These are phyloP conservation scores for Phytophthora meadii DNA, from an alignment of 352 stramenopile genomes.

Conservation along the genomic window DNA sequence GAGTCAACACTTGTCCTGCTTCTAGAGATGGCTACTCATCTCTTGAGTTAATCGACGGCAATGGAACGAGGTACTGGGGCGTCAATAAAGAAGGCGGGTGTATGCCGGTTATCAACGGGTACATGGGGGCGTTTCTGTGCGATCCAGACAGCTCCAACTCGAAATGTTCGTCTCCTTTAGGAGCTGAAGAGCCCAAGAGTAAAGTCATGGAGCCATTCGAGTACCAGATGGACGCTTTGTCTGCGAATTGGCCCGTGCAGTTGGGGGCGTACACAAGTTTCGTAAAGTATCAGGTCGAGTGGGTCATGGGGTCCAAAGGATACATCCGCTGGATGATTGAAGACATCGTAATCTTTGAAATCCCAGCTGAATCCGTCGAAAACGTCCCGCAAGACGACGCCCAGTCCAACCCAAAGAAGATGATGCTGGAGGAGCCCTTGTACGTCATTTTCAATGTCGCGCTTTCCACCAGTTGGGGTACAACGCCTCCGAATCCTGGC, in stretches of 20 bases:
- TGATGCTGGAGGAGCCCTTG: slow-evolving; percentile 70
- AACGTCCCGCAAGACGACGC: slow-evolving; percentile 45
- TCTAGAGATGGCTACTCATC: slow-evolving; percentile 51
- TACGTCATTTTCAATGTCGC: slow-evolving; percentile 82
- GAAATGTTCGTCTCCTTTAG: slow-evolving; percentile 40
- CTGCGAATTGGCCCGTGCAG: slow-evolving; percentile 50
- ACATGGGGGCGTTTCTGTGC: slow-evolving; percentile 55
- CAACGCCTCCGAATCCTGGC: slow-evolving; percentile 50
- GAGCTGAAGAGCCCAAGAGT: slow-evolving; percentile 32
- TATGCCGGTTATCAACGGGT: slow-evolving; percentile 62
- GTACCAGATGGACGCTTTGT: slow-evolving; percentile 76
- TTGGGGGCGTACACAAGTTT: slow-evolving; percentile 54
- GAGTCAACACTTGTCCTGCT: slow-evolving; percentile 55
- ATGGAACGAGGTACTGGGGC: slow-evolving; percentile 49
- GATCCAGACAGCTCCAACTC: slow-evolving; percentile 51
- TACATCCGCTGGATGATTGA: slow-evolving; percentile 66
- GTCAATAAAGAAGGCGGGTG: slow-evolving; percentile 60
- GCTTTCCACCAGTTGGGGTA: slow-evolving; percentile 55
- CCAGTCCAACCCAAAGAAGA: slow-evolving; percentile 52
- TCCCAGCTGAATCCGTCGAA: slow-evolving; percentile 51
- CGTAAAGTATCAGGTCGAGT: slow-evolving; percentile 65
- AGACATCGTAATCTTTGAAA: slow-evolving; percentile 62
- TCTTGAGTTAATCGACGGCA: slow-evolving; percentile 49
- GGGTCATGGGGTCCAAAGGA: slow-evolving; percentile 56
- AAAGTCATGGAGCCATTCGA: slow-evolving; percentile 52